Conservation (phyloP, 345 rosid genomes). For the Carallia brachiata region DNA sequence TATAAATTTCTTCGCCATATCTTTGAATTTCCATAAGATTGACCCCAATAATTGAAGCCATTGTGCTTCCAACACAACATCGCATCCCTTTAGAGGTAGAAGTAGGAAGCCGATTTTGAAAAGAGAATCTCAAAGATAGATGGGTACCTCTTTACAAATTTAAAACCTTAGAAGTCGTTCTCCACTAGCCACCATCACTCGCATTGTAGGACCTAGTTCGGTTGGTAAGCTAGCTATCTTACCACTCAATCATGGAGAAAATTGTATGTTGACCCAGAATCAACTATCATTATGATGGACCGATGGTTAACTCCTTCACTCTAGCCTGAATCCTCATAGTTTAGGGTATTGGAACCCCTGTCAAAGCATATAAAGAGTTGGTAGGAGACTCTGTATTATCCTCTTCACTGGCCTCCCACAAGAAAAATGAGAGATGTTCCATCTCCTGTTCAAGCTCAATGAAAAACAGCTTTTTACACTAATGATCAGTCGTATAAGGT, state of each 20-base stretch:
- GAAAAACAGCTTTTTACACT: not conserved
- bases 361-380: not conserved
- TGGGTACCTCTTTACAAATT: not conserved
- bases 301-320: not conserved
- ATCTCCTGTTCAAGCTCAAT: not conserved
- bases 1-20: not conserved
- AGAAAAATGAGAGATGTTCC: fast-evolving
- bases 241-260: not conserved
- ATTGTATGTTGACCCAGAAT: not conserved
- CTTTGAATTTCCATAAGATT: not conserved
- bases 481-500: too few species aligned
- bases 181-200: not conserved
- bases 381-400: not conserved
- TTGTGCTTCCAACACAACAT: not conserved
- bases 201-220: not conserved
- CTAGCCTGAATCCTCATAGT: not conserved
- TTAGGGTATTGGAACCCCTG: not conserved
- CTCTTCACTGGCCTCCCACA: not conserved
- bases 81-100: not conserved
- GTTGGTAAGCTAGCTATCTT: not conserved
- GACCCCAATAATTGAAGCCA: not conserved
- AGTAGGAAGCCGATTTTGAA: not conserved
- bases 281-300: not conserved
- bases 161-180: not conserved
- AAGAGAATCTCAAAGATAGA: not conserved